Conservation (phyloP, 176 grass and related monocot genomes). For the Zea luxurians region DNA sequence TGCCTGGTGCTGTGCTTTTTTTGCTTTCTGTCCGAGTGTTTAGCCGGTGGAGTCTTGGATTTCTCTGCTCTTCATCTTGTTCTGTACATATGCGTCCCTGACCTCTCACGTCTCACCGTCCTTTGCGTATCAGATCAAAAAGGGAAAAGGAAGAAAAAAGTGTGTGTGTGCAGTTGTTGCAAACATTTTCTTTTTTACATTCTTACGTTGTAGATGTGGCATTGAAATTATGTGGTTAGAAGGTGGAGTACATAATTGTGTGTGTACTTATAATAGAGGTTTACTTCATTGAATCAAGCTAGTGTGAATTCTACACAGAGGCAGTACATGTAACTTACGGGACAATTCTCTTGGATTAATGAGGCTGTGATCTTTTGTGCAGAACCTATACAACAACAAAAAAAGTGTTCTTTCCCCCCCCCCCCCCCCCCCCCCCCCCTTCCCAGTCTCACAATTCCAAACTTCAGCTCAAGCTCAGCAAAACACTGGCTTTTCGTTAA, state of each 20-base stretch:
- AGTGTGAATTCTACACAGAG: background rate
- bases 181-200: background rate
- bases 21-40: background rate
- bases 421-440: too few species aligned
- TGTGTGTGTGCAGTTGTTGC: slow-evolving; percentile 11
- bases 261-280: background rate
- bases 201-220: background rate
- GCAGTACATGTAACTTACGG: background rate
- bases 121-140: slow-evolving; percentile 23
- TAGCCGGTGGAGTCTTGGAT: slow-evolving; percentile 16
- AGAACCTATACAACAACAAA: background rate
- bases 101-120: slow-evolving; percentile 33
- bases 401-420: too few species aligned
- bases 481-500: background rate
- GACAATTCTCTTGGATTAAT: background rate
- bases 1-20: slow-evolving; percentile 21
- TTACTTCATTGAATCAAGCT: background rate
- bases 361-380: background rate
- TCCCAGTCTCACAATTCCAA: background rate
- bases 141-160: background rate
- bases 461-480: slow-evolving; percentile 17
- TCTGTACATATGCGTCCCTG: slow-evolving; percentile 61
- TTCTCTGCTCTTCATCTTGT: slow-evolving; percentile 42
- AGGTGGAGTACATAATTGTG: slow-evolving; percentile 14
- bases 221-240: slow-evolving; percentile 17